Conservation (phyloP, 1,284 basidiomycete species). For the Boletus holoroseus region DNA sequence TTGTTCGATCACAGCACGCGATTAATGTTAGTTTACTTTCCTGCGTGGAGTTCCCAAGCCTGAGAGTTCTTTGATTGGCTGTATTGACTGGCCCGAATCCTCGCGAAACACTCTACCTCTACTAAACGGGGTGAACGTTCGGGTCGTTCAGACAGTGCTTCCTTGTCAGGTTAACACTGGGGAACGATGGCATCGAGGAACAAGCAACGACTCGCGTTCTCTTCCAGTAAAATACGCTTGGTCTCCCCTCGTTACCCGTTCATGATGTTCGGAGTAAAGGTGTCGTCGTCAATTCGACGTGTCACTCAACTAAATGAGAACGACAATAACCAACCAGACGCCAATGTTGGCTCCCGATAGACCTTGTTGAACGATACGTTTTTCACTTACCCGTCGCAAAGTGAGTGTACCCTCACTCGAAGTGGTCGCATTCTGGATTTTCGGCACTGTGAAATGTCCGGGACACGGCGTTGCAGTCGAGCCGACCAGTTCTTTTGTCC, state of each 20-base stretch:
- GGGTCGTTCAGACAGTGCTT: not conserved
- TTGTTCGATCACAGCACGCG: not conserved
- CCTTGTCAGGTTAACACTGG: not conserved
- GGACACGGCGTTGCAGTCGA: not conserved
- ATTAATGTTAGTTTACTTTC: too few species aligned
- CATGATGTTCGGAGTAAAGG: not conserved
- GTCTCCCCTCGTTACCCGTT: not conserved
- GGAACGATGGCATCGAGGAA: not conserved
- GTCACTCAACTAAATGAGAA: not conserved
- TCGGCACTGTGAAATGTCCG: not conserved
- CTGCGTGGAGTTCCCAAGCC: not conserved
- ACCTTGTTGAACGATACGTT: not conserved
- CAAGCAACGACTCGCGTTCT: not conserved
- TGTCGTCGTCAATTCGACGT: not conserved
- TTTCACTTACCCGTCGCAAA: not conserved
- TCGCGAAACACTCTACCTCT: not conserved
- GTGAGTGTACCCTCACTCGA: not conserved
- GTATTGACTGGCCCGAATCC: too few species aligned
- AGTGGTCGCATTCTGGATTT: not conserved
- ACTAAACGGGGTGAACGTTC: not conserved
- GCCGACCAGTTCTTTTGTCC: not conserved
- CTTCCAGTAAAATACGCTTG: not conserved
- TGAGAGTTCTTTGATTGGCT: not conserved
- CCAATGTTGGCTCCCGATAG: not conserved
- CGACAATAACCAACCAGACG: not conserved